phyloP scores from a whole-genome alignment of 345 rosid genomes.

The Draba incana region DNA sequence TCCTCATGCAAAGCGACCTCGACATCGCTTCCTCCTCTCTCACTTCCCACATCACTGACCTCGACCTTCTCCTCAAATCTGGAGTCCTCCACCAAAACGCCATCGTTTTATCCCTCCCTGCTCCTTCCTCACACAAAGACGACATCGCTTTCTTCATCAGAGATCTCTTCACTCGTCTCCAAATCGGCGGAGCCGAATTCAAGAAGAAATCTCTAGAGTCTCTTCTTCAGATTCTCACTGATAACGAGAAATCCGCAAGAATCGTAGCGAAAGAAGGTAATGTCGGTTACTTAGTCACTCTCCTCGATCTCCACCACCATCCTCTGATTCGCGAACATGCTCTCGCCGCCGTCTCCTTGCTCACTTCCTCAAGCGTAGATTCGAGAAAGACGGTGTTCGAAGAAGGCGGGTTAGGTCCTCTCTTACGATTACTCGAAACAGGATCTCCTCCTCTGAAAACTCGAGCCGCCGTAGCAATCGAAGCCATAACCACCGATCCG shows the following conservation, averaged over 20 bases:
- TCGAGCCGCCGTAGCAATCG: constrained; percentile 67
- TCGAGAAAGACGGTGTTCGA: constrained; percentile 68
- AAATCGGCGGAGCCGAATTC: constrained; percentile 80
- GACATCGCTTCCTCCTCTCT: constrained; percentile 73
- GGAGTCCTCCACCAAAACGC: constrained; percentile 82
- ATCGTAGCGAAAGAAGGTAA: constrained; percentile 75
- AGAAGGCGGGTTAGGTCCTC: constrained; percentile 75
- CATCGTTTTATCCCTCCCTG: constrained; percentile 69
- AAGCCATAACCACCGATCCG: constrained; percentile 67
- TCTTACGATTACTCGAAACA: constrained; percentile 63
- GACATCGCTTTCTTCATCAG: constrained; percentile 60
- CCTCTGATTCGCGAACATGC: constrained; percentile 66
- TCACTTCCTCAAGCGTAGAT: constrained; percentile 60
- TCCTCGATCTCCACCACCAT: constrained; percentile 59
- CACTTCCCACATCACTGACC: constrained; percentile 60
- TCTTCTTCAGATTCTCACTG: constrained; percentile 60
- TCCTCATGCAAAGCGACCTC: constrained; percentile 85
- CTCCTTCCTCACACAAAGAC: constrained; percentile 56
- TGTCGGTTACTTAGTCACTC: constrained; percentile 58
- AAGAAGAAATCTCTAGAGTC: constrained; percentile 76
- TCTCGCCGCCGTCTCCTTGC: constrained; percentile 57
- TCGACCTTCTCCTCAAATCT: constrained; percentile 76
- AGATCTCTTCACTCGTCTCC: constrained; percentile 80
- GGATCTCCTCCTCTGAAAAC: constrained; percentile 63
- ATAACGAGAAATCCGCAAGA: constrained; percentile 57